Evolutionary conservation across 1,284 basidiomycete genomes (phyloP), one percentile per base, ranked within the genome.

Genomic region (Agroathelia rolfsii): DNA sequence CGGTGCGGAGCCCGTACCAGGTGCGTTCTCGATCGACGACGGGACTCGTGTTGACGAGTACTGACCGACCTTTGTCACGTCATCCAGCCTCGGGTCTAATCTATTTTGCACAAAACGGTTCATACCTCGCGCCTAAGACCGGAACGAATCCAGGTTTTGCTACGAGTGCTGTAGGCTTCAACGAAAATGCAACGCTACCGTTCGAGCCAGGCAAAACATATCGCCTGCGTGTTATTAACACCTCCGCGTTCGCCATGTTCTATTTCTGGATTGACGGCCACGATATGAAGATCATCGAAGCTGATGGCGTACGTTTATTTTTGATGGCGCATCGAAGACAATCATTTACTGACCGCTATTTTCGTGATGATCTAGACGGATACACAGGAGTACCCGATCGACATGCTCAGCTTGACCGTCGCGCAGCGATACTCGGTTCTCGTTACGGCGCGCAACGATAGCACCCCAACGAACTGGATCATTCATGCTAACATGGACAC

Each of bases 401-500:
- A 87, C 47, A 52, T 79, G 20, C 47, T 96, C 32, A 69, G 74
- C 25, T 41, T 95, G 37, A 69, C 85, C 4, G 87, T 84, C 28
- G 92, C 92, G 0, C 93, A 97, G 55, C 76, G 93, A n/a, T 95
- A 93, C 59, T 92, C 88, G 0, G 63, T 97, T 31, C 75, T 96
- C 29, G 86, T 96, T 30, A 82, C 79, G 13, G 90, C 94, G 7
- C 75, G 83, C 36, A 89, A 92, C 55, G 85, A 90, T 46, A n/a
- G n/a, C n/a, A 82, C 85, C 0, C 62, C 62, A 10, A 58, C 69
- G 13, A 95, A 96, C 64, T 97, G 81, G 76, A 76, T 72, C 26
- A 75, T 98, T 41, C 88, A 92, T 50, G 82, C 85, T 15, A 86
- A 89, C 63, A 87, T 96, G 72, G 86, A 90, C 50, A 69, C 65